Conservation (phyloP, 148 eudicot species). For the Linanthus parryae region DNA sequence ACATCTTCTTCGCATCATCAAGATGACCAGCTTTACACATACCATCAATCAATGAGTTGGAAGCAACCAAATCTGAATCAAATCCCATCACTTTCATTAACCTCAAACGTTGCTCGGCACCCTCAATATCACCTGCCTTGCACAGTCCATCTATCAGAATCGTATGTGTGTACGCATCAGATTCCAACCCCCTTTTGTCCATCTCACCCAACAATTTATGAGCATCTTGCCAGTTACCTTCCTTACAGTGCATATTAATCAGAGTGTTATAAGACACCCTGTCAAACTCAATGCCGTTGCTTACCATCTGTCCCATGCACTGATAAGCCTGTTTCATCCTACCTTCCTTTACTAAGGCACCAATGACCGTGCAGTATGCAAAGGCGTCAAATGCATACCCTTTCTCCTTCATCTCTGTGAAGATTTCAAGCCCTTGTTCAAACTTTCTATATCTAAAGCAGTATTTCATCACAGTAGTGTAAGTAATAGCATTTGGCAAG, state of each 20-base stretch:
- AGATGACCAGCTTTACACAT: constrained; percentile 55
- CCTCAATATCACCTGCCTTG: constrained; percentile 59
- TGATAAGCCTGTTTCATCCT: constrained; percentile 48
- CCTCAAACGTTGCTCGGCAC: constrained; percentile 48
- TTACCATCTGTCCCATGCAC: constrained; percentile 49
- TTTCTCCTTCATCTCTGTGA: constrained; percentile 68
- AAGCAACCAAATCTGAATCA: constrained; percentile 55
- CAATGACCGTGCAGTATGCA: constrained; percentile 74
- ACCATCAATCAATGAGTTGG: constrained; percentile 58
- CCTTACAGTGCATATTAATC: constrained; percentile 61
- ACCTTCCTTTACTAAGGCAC: constrained; percentile 59
- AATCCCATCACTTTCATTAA: constrained; percentile 36
- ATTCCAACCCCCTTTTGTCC: constrained; percentile 50
- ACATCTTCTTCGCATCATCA: constrained; percentile 57
- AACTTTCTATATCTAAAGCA: constrained; percentile 50
- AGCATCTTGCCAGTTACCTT: constrained; percentile 56
- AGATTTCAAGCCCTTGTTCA: constrained; percentile 62
- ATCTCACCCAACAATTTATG: constrained; percentile 47
- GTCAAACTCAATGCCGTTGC: constrained; percentile 62
- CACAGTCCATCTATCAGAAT: constrained; percentile 83
- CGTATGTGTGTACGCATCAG: constrained; percentile 71
- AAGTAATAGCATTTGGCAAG: constrained; percentile 60
- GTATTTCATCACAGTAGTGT: constrained; percentile 80
- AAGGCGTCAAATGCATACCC: constrained; percentile 86
- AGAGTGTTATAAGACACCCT: constrained; percentile 65